Evolutionary conservation across 768 basidiomycete species (phyloP), one percentile per base, ranked within the genome.

Genomic region (Boletus sp.): DNA sequence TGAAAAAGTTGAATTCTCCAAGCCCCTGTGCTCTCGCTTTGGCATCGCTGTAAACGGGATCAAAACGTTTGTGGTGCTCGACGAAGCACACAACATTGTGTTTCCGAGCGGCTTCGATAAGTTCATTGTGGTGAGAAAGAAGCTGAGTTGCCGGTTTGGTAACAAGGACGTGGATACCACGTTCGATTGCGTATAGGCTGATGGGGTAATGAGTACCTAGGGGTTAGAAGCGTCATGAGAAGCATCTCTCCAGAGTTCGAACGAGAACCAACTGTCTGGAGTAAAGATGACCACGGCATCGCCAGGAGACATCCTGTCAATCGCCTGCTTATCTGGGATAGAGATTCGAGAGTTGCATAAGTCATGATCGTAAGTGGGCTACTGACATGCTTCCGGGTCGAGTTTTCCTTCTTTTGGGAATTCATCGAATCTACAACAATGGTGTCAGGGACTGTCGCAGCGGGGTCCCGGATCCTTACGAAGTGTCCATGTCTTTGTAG

Each of bases 1-100:
- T 90, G 83, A 93, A 96, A 73, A 93, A 96, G 74, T 94, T 96
- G 75, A 94, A 93, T 71, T 95, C 91, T 33, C 93, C 92, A 25
- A 95, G 78, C 7, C 80, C 72, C 27, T 78, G 80, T 29, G 88
- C 88, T 49, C 87, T 84, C 5, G 84, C 86, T 64, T 84, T 87
- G 37, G 93, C 94, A 67, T 97, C 93, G 64, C 88, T 88, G 76
- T 97, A 96, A 13, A 87, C 92, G 6, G 94, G 94, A 72, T 96
- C 93, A 64, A 86, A 91, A 45, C 90, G 83, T 69, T 93, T 93
- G 74, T 93, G 91, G 65, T 96, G 92, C 69, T 97, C 94, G n/a
- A 96, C 93, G 67, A 90, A 93, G 71, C 90, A 93, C 3, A 92
- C 79, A 19, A 95, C 85, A 45, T 86, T 85, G 67, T 93, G 79